Base-by-base conservation (phyloP, 129 eudicot species). In the Flaveria ramosissima region DNA sequence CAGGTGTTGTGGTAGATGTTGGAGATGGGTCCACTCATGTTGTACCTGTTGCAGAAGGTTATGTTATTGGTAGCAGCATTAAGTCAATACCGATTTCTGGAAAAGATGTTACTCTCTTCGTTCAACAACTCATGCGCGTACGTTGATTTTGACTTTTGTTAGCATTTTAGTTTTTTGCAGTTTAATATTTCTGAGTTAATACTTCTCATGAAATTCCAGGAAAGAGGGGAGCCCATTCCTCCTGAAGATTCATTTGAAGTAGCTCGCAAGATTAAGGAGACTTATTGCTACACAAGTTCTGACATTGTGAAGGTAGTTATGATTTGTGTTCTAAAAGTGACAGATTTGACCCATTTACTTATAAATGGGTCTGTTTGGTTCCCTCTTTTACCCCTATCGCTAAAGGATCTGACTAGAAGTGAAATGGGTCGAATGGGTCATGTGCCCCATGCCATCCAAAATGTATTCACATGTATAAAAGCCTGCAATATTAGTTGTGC, bases 21-120 rank as follows among this genome's bases (percentile, higher is more conserved):
- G 98, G 98, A 51, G 98, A 93, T 75, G 97, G 98, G 61, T 96
- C 92, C 79, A 91, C 98, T 43, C 97, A 90, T 87, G 93, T 93
- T 50, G 97, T 93, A 77, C 98, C 97, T 53, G 98, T 93, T 86
- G 98, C 97, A 68, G 97, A 93, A 50, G 98, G 98, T 77, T 93
- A 93, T 81, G 98, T 91, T 69, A 93, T 93, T 76, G 98, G 98
- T 52, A 89, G 98, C 87, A 93, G 97, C 83, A 93, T 93, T 70
- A 91, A 89, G 84, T 93, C 98, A 1, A 75, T 91, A 69, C 98
- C 97, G 10, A 71, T 93, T 50, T 73, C 97, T 36, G 97, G 97
- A 64, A 86, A 81, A 84, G 93, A 93, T 65, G 96, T 91, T 72
- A 89, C 98, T 21, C 96, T 67, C 71, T 93, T 93, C 51, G 82